phyloP scores from a whole-genome alignment of 495 filamentous ascomycete genomes.

The Physcia stellaris region DNA sequence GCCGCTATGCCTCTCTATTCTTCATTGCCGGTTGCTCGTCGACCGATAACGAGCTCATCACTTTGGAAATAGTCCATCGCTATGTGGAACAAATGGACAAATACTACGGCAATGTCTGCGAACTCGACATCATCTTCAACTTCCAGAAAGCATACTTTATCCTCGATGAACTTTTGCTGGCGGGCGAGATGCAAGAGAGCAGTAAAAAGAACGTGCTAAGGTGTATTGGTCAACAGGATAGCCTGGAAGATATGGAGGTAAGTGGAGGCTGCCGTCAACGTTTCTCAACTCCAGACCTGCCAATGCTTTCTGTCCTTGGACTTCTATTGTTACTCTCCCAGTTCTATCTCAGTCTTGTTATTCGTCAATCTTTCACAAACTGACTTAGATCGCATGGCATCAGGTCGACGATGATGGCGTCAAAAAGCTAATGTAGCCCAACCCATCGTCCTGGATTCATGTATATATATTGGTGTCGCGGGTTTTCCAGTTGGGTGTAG shows the following conservation, averaged over 20 bases:
- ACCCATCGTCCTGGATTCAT: too few relatives aligned
- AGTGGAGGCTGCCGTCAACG: conserved; percentile 25
- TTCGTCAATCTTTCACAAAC: conserved; percentile 8
- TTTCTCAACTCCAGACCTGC: background rate
- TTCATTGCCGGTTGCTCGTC: conserved; percentile 96
- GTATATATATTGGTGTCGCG: too few relatives aligned
- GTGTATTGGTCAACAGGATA: conserved; percentile 89
- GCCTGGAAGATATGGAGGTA: conserved; percentile 95
- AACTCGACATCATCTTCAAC: conserved; percentile 98
- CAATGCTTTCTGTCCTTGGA: background rate
- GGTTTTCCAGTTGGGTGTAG: too few relatives aligned
- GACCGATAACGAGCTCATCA: conserved; percentile 95
- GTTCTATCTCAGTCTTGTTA: background rate
- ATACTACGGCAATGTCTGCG: conserved; percentile 99
- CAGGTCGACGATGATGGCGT: conserved; percentile 91
- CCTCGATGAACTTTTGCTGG: conserved; percentile 87
- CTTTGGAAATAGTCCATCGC: conserved; percentile 93
- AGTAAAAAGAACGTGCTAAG: conserved; percentile 97
- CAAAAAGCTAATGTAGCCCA: conserved; percentile 90
- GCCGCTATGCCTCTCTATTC: conserved; percentile 96
- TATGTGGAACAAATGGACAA: conserved; percentile 99
- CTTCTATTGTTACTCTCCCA: conserved; percentile 1
- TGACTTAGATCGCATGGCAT: conserved; percentile 24
- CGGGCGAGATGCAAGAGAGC: conserved; percentile 96
- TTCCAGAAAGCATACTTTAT: conserved; percentile 99